These are phyloP conservation scores for Trichoderma sp. DNA, from an alignment of 2,329 filamentous ascomycete species.

Conservation along the genomic window DNA sequence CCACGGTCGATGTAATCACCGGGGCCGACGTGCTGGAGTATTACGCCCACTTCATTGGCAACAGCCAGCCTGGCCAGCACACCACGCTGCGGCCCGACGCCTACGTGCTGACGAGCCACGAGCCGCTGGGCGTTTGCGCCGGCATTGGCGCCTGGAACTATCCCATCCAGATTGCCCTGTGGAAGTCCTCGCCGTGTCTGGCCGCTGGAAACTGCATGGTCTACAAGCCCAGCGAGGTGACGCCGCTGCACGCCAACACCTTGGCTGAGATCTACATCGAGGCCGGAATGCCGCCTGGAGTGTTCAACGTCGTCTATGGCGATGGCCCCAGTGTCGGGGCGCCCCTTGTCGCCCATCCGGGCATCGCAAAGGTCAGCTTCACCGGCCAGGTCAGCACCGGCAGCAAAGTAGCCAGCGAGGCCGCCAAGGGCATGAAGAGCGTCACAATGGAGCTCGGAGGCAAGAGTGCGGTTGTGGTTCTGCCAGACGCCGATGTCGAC, in stretches of 20 bases:
- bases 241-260: conserved; percentile 75
- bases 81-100: conserved; percentile 73
- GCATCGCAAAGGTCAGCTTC: conserved; percentile 84
- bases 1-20: conserved; percentile 78
- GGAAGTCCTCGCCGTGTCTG: conserved; percentile 85
- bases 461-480: conserved; percentile 77
- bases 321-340: conserved; percentile 71
- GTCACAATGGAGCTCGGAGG: conserved; percentile 91
- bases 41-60: conserved; percentile 78
- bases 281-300: conserved; percentile 76
- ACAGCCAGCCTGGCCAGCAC: conserved; percentile 79
- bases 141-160: conserved; percentile 94
- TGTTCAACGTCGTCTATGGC: conserved; percentile 86
- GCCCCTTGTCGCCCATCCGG: conserved; percentile 70
- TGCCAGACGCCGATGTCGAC: conserved; percentile 77
- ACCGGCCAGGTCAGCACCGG: conserved; percentile 85
- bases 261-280: conserved; percentile 76
- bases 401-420: conserved; percentile 74
- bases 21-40: conserved; percentile 86
- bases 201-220: conserved; percentile 89
- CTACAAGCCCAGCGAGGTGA: conserved; percentile 88
- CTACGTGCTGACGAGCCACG: conserved; percentile 81
- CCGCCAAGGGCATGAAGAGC: conserved; percentile 80
- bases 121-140: conserved; percentile 78
- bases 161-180: conserved; percentile 85